These are phyloP conservation scores for Hura crepitans DNA, from an alignment of 441 rosid species.

Conservation along the genomic window DNA sequence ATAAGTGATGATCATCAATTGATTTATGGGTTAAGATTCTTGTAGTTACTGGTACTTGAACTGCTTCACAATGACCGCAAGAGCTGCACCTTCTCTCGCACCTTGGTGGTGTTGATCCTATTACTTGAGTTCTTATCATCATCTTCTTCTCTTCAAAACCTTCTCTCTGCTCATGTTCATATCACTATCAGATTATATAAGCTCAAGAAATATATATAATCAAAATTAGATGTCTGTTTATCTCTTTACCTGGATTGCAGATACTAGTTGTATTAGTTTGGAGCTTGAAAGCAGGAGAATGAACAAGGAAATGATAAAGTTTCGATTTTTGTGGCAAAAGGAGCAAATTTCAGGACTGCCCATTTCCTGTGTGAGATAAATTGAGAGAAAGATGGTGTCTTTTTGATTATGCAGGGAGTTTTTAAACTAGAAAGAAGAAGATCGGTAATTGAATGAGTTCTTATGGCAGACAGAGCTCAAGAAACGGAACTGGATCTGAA, in stretches of 20 bases:
- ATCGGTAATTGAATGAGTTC: slow-evolving; percentile 20
- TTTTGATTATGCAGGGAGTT: slow-evolving; percentile 7
- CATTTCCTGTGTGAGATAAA: slow-evolving; percentile 30
- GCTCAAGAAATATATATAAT: not conserved
- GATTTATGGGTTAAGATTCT: too few species aligned
- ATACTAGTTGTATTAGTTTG: too few species aligned
- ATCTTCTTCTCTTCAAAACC: slow-evolving; percentile 21
- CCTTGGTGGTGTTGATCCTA: slow-evolving; percentile 34
- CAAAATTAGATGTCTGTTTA: too few species aligned
- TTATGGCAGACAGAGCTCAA: slow-evolving; percentile 16
- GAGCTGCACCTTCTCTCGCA: slow-evolving; percentile 31
- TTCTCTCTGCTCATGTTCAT: slow-evolving; percentile 30
- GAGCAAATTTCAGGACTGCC: slow-evolving; percentile 31
- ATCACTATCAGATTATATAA: not conserved
- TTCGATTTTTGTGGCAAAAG: slow-evolving; percentile 30
- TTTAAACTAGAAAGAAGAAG: slow-evolving; percentile 1
- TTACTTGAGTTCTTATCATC: slow-evolving; percentile 27
- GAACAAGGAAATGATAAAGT: slow-evolving; percentile 32
- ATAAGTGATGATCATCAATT: too few species aligned
- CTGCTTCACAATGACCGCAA: slow-evolving; percentile 33
- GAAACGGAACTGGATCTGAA: slow-evolving; percentile 23
- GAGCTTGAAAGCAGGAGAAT: slow-evolving; percentile 37
- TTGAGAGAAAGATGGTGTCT: slow-evolving; percentile 9
- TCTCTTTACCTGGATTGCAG: slow-evolving; percentile 28
- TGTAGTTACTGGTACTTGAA: slow-evolving; percentile 38